These are phyloP conservation scores for Cladosporium velox DNA, from an alignment of 2,329 filamentous ascomycete species.

Conservation along the genomic window DNA sequence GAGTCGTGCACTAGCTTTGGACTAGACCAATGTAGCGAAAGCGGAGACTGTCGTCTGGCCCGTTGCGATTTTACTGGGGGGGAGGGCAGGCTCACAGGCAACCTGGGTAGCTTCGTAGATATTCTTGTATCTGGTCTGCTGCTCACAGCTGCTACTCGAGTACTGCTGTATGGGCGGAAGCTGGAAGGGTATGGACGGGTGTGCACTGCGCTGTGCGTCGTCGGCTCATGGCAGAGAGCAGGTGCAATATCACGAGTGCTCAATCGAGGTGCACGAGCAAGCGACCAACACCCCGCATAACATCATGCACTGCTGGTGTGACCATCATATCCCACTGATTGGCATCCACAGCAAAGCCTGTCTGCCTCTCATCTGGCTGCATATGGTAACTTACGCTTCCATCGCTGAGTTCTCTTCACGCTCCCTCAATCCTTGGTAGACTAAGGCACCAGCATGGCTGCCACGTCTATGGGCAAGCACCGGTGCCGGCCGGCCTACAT, in stretches of 20 bases:
- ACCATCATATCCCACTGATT: neutral
- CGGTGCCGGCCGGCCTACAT: neutral
- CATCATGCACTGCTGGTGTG: neutral
- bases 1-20: slow-evolving; percentile 10
- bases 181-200: neutral
- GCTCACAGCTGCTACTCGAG: neutral
- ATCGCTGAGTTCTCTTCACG: neutral
- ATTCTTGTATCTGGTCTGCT: neutral
- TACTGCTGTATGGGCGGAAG: too few species aligned
- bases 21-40: neutral
- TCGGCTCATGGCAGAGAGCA: neutral
- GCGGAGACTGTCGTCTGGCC: neutral
- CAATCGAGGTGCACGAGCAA: too few species aligned
- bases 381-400: neutral
- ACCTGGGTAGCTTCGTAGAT: neutral
- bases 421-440: neutral
- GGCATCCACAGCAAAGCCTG: neutral
- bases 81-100: too few species aligned
- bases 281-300: too few species aligned
- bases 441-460: neutral
- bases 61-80: neutral
- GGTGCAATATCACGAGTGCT: neutral
- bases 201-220: neutral
- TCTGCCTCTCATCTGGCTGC: too few species aligned
- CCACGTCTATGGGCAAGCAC: neutral